Evolutionary conservation across 106 monocot species (phyloP).

Genomic region (Alisma plantagoaquatica): DNA sequence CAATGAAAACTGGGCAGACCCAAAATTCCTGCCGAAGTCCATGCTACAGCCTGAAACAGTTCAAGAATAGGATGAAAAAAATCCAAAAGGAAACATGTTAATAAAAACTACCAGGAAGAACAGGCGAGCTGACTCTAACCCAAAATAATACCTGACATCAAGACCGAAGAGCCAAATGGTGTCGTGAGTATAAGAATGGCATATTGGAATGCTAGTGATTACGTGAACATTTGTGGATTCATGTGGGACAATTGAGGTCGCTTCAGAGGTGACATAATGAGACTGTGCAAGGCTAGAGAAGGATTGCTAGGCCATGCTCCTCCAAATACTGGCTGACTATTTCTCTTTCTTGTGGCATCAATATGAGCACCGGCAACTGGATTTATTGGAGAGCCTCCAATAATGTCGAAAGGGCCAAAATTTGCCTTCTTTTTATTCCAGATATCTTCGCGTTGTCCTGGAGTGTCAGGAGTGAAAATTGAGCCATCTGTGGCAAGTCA

Average conservation of each 20-base stretch:
- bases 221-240: slow-evolving; percentile 13
- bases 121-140: too few relatives aligned
- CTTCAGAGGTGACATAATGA: slow-evolving; percentile 17
- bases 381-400: slow-evolving; percentile 55
- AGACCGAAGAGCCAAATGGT: too few relatives aligned
- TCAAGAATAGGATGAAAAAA: too few relatives aligned
- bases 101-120: too few relatives aligned
- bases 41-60: too few relatives aligned
- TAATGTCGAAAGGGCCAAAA: slow-evolving; percentile 49
- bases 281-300: slow-evolving; percentile 25
- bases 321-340: slow-evolving; percentile 33
- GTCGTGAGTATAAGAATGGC: too few relatives aligned
- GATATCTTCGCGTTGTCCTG: slow-evolving; percentile 54
- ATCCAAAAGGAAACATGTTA: too few relatives aligned
- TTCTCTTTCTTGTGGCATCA: slow-evolving; percentile 37
- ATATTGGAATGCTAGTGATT: too few relatives aligned
- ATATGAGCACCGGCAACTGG: slow-evolving; percentile 19
- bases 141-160: too few relatives aligned
- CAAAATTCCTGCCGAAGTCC: too few relatives aligned
- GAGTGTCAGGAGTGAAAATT: slow-evolving; percentile 89
- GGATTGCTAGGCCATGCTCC: slow-evolving; percentile 47
- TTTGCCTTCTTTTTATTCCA: slow-evolving; percentile 54
- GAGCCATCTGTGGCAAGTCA: slow-evolving; percentile 42
- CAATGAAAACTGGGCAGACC: too few relatives aligned
- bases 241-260: slow-evolving; percentile 13